Conservation (phyloP, 331 rosid genomes). For the Acacia concinna region DNA sequence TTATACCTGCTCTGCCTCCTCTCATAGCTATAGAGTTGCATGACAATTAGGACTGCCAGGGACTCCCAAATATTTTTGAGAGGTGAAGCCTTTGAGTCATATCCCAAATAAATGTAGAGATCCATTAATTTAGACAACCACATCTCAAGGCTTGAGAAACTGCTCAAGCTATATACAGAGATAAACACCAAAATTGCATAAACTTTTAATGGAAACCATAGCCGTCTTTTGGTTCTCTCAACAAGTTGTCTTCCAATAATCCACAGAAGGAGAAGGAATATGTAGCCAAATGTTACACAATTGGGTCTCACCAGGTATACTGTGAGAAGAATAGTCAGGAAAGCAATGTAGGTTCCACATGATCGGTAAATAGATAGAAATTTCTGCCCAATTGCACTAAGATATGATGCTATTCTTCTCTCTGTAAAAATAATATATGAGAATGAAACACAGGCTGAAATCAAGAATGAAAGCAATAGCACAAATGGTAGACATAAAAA, state of each 20-base stretch:
- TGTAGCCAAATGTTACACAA: constrained; percentile 74
- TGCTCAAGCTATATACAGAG: constrained; percentile 76
- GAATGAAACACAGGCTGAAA: constrained; percentile 30
- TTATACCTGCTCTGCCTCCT: constrained; percentile 80
- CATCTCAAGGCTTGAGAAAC: constrained; percentile 69
- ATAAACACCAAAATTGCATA: constrained; percentile 79
- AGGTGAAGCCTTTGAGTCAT: constrained; percentile 68
- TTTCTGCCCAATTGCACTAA: constrained; percentile 82
- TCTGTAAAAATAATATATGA: constrained; percentile 57
- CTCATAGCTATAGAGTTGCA: constrained; percentile 99
- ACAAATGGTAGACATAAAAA: constrained; percentile 11
- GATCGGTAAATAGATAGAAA: constrained; percentile 87
- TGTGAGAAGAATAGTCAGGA: constrained; percentile 80
- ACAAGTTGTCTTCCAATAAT: constrained; percentile 92
- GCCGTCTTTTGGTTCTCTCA: constrained; percentile 77
- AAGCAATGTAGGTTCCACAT: constrained; percentile 91
- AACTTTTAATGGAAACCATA: constrained; percentile 92
- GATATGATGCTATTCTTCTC: constrained; percentile 85
- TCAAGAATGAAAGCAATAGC: constrained; percentile 14
- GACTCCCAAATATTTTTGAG: constrained; percentile 89
- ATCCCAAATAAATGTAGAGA: constrained; percentile 78
- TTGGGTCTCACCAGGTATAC: constrained; percentile 90
- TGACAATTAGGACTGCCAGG: constrained; percentile 84
- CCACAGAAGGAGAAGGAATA: constrained; percentile 92
- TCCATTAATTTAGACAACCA: constrained; percentile 74